These are phyloP conservation scores for Starmerella floricola DNA, from an alignment of 805 yeast genomes.

Conservation along the genomic window DNA sequence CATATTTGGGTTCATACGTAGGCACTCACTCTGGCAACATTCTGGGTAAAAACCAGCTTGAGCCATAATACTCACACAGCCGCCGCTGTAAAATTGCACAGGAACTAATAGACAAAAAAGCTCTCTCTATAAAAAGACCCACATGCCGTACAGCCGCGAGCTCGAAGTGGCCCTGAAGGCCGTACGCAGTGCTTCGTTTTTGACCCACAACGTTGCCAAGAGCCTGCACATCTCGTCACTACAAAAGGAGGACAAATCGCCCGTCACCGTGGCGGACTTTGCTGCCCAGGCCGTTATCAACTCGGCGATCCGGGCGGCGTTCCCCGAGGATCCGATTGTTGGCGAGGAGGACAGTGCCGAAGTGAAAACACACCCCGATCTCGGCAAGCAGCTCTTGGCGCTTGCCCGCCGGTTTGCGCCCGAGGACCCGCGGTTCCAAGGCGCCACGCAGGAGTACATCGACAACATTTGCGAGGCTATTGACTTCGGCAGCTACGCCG, in stretches of 20 bases:
- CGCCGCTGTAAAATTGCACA: too few species aligned
- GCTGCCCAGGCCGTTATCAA: slow-evolving; percentile 92
- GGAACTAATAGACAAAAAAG: too few species aligned
- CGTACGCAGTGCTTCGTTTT: slow-evolving; percentile 70
- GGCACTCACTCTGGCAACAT: too few species aligned
- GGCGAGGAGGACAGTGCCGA: slow-evolving; percentile 86
- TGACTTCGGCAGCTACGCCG: slow-evolving; percentile 67
- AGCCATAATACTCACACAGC: too few species aligned
- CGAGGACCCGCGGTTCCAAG: slow-evolving; percentile 20
- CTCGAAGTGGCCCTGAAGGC: slow-evolving; percentile 75
- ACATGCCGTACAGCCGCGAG: slow-evolving; percentile 34
- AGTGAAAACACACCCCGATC: slow-evolving; percentile 40
- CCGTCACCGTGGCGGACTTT: slow-evolving; percentile 90
- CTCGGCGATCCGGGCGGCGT: slow-evolving; percentile 62
- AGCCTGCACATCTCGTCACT: slow-evolving; percentile 28
- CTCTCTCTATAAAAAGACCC: too few species aligned
- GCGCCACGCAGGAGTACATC: slow-evolving; percentile 28
- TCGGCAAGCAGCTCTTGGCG: slow-evolving; percentile 45
- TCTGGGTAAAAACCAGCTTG: too few species aligned
- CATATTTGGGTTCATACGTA: too few species aligned
- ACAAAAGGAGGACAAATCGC: slow-evolving; percentile 78
- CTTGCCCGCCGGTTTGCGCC: slow-evolving; percentile 45
- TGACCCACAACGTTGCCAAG: slow-evolving; percentile 49
- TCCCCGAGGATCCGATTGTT: slow-evolving; percentile 76
- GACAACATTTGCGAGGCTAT: slow-evolving; percentile 50